Evolutionary conservation across 306 rosid species (phyloP).

Genomic region (Canavalia gladiata): DNA sequence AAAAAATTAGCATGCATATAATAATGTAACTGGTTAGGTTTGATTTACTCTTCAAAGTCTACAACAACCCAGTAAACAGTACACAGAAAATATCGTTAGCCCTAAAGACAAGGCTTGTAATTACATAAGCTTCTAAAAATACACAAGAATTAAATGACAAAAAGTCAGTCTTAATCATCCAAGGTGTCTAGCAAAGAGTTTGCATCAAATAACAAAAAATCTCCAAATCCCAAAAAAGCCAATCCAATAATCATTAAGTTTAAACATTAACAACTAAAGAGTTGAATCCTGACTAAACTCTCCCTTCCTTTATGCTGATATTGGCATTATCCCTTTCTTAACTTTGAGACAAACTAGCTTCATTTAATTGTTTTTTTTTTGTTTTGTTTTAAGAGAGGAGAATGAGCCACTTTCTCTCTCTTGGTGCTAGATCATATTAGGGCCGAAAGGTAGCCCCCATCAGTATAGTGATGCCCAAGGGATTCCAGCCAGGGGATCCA

Average conservation of each 20-base stretch:
- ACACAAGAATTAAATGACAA: neutral
- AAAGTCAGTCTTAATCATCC: neutral
- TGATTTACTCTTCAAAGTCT: slow-evolving; percentile 6
- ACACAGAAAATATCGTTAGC: neutral
- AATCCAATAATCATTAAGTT: neutral
- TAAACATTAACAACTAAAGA: neutral
- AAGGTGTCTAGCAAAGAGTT: slow-evolving; percentile 3
- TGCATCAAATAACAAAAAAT: slow-evolving; percentile 24
- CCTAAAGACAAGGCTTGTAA: neutral
- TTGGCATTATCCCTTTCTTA: neutral
- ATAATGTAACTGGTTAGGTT: neutral
- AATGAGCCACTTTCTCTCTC: too few relatives aligned
- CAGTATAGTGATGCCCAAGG: too few relatives aligned
- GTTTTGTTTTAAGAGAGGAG: too few relatives aligned
- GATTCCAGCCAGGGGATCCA: too few relatives aligned
- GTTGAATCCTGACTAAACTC: neutral
- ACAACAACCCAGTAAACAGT: slow-evolving; percentile 9
- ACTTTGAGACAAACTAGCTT: too few relatives aligned
- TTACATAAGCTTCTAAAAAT: neutral
- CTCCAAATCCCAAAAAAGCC: neutral
- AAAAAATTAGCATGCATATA: neutral
- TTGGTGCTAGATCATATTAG: too few relatives aligned
- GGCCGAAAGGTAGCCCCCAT: too few relatives aligned
- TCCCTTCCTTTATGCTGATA: neutral
- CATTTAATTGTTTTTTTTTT: too few relatives aligned